Base-by-base conservation (phyloP, 2,329 filamentous ascomycete genomes). In the Thermochaetoides dissita region DNA sequence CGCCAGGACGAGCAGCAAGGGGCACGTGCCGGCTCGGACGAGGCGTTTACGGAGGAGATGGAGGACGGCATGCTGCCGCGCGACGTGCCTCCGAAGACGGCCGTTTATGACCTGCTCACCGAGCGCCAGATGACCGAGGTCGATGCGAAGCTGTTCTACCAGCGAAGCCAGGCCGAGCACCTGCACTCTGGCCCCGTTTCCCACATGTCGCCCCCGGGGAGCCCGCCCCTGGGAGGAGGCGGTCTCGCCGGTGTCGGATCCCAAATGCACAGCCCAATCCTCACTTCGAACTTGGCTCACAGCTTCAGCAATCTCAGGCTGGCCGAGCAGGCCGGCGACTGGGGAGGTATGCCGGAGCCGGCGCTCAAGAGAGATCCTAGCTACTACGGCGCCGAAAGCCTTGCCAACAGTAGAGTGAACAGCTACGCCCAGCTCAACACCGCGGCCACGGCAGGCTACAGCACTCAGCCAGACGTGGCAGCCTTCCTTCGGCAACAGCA, bases 131-230 rank as follows among this genome's bases (percentile, higher is more conserved):
- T 94, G 78, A 93, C 82, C 56, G 87, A 94, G 60, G 81, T 84
- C 28, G 91, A 98, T 59, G 85, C 89, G 46, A 96, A 94, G 62
- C 73, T 95, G 48, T 94, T 96, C 65, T 98, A 94, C 61, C 89
- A 95, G 64, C 74, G 84, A 51, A 87, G 85, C 61, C 84, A 87
- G 60, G 67, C 79, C 44, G 81, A 81, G 30, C 57, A 51, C 50
- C 39, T 56, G 53, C 44, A 60, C 51, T 45, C 59, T 53, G 44
- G 58, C 51, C 44, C 66, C 62, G 57, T 59, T 58, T 41, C 57
- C 56, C 65, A 68, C 38, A 50, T 57, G 34, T 68, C 66, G 9
- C 65, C 68, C 8, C 61, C 64, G 12, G 63, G 60, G 10, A 74
- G 71, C 45, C 70, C 72, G 9, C n/a, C n/a, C n/a, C n/a, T n/a